phyloP scores from a whole-genome alignment of 73 alveolate genomes.

The Breviolum minutum region DNA sequence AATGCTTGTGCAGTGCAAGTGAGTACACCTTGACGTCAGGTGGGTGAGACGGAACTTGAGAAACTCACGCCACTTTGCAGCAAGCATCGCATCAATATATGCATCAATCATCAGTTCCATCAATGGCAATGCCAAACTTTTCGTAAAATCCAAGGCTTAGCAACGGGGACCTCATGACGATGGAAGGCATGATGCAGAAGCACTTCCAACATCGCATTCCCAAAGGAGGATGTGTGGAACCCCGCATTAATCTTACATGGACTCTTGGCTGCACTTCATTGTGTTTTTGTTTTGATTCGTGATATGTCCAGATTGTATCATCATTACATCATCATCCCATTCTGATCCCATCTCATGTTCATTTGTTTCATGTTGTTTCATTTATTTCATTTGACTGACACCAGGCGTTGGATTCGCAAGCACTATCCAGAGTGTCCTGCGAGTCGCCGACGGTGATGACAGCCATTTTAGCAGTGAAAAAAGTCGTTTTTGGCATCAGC shows the following conservation, averaged over 20 bases:
- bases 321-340: not conserved
- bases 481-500: no score
- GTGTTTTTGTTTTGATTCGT: no score
- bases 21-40: not conserved
- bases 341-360: not conserved
- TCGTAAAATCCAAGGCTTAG: not conserved
- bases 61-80: not conserved
- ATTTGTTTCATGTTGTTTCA: not conserved
- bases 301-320: not conserved
- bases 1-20: not conserved
- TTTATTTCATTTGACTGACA: not conserved
- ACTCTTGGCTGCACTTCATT: not conserved
- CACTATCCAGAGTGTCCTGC: slow-evolving; percentile 78
- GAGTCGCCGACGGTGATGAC: slow-evolving; percentile 15
- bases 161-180: slow-evolving; percentile 83
- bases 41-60: slow-evolving; percentile 18
- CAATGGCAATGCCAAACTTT: no score
- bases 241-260: slow-evolving; percentile 89
- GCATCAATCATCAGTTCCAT: no score
- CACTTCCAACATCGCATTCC: slow-evolving; percentile 93
- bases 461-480: no score
- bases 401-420: slow-evolving; percentile 91
- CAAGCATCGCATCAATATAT: not conserved
- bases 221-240: slow-evolving; percentile 64
- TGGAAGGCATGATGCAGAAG: slow-evolving; percentile 95